Percentiles rank a stretch among this genome's conserved stretches.
phyloP scores from a whole-genome alignment of 306 rosid species.

The Echinosophora koreensis region DNA sequence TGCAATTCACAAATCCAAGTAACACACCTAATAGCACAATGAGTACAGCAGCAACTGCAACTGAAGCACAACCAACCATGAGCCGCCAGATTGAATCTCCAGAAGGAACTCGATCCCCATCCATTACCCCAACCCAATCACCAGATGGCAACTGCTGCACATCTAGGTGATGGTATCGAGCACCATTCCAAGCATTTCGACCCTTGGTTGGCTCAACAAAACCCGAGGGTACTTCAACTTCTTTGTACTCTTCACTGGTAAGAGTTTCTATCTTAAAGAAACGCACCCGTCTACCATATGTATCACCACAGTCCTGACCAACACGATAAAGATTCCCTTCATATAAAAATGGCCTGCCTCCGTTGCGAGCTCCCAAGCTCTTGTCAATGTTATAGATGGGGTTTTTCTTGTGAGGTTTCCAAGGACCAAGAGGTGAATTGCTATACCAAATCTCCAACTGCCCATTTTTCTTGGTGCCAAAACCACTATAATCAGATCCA shows the following conservation, averaged over 20 bases:
- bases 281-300: slow-evolving; percentile 80
- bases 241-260: slow-evolving; percentile 69
- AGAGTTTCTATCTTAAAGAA: slow-evolving; percentile 87
- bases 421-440: slow-evolving; percentile 89
- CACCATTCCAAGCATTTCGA: slow-evolving; percentile 95
- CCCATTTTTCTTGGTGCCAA: slow-evolving; percentile 87
- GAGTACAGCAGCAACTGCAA: slow-evolving; percentile 71
- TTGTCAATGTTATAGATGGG: slow-evolving; percentile 80
- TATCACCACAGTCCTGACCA: slow-evolving; percentile 97
- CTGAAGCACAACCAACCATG: slow-evolving; percentile 78
- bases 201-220: slow-evolving; percentile 79
- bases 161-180: slow-evolving; percentile 92
- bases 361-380: slow-evolving; percentile 96
- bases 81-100: slow-evolving; percentile 79
- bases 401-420: slow-evolving; percentile 87
- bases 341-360: slow-evolving; percentile 89
- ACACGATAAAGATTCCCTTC: slow-evolving; percentile 82
- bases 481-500: slow-evolving; percentile 92
- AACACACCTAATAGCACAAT: slow-evolving; percentile 75
- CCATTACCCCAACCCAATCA: slow-evolving; percentile 92
- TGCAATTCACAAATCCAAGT: slow-evolving; percentile 85
- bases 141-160: slow-evolving; percentile 87
- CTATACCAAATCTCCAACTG: slow-evolving; percentile 95
- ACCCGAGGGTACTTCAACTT: slow-evolving; percentile 81
- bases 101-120: slow-evolving; percentile 96